A percentile compares a stretch with the other conserved stretches of the same genome.
phyloP scores from a whole-genome alignment of 768 basidiomycete genomes.

The Termitomyces sp. region DNA sequence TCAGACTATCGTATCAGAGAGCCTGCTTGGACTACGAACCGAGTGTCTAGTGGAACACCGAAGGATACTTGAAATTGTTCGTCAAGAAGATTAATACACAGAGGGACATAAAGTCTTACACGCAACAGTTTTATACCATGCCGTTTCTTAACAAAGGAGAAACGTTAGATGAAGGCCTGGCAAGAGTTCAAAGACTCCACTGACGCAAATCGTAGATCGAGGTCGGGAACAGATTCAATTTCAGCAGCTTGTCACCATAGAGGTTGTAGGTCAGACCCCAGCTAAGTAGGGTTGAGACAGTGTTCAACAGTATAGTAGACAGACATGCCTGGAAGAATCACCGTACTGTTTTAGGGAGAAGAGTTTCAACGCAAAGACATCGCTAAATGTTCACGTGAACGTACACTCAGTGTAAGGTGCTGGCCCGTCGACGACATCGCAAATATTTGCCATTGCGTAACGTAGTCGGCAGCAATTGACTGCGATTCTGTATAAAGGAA shows the following conservation, averaged over 20 bases:
- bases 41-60: slow-evolving; percentile 44
- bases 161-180: neutral
- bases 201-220: slow-evolving; percentile 43
- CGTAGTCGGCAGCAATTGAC: slow-evolving; percentile 50
- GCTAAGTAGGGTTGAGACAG: slow-evolving; percentile 17
- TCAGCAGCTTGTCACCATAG: slow-evolving; percentile 52
- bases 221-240: slow-evolving; percentile 45
- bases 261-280: slow-evolving; percentile 65
- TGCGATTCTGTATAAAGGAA: slow-evolving; percentile 14
- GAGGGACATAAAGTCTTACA: slow-evolving; percentile 21
- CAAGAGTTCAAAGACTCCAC: slow-evolving; percentile 6
- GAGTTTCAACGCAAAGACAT: neutral
- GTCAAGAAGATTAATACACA: neutral
- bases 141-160: slow-evolving; percentile 30
- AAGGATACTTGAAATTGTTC: slow-evolving; percentile 27
- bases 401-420: slow-evolving; percentile 49
- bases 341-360: slow-evolving; percentile 35
- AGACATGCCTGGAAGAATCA: slow-evolving; percentile 34
- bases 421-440: slow-evolving; percentile 44
- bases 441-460: slow-evolving; percentile 46
- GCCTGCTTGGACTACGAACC: slow-evolving; percentile 18
- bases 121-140: slow-evolving; percentile 45
- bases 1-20: neutral
- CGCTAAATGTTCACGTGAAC: slow-evolving; percentile 8
- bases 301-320: slow-evolving; percentile 9